phyloP scores from a whole-genome alignment of 257 asterid species.

The Thymus mandschuricus region DNA sequence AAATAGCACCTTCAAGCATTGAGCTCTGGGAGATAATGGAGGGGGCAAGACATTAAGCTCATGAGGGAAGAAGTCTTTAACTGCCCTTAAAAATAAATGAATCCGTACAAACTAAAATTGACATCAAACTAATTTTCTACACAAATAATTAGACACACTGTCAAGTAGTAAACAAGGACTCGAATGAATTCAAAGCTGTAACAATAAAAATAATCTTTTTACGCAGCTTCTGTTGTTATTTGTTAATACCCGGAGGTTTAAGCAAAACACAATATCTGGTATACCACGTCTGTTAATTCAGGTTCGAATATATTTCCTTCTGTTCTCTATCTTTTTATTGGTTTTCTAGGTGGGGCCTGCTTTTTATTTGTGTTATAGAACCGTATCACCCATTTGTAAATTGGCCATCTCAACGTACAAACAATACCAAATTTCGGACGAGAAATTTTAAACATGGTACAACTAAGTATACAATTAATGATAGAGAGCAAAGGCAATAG shows the following conservation, averaged over 20 bases:
- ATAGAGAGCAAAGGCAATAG: no score
- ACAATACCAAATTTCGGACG: no score
- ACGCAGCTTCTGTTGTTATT: neutral
- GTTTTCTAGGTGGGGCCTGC: no score
- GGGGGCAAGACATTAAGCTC: neutral
- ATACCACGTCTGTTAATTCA: neutral
- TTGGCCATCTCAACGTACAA: no score
- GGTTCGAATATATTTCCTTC: neutral
- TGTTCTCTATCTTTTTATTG: no score
- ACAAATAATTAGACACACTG: neutral
- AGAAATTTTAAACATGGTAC: no score
- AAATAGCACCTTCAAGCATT: constrained; percentile 77
- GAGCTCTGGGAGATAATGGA: constrained; percentile 51
- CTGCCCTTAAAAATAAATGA: neutral
- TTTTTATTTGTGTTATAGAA: no score
- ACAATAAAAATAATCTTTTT: neutral
- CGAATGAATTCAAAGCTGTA: neutral
- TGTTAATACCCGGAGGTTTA: neutral
- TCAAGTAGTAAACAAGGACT: neutral
- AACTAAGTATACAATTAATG: neutral
- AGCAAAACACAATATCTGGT: neutral
- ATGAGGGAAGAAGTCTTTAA: constrained; percentile 20
- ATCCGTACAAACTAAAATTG: constrained; percentile 6
- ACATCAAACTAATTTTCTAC: constrained; percentile 3
- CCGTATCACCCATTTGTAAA: no score